Base-by-base conservation (phyloP, 495 filamentous ascomycete genomes). In the Cladorrhinum samala region DNA sequence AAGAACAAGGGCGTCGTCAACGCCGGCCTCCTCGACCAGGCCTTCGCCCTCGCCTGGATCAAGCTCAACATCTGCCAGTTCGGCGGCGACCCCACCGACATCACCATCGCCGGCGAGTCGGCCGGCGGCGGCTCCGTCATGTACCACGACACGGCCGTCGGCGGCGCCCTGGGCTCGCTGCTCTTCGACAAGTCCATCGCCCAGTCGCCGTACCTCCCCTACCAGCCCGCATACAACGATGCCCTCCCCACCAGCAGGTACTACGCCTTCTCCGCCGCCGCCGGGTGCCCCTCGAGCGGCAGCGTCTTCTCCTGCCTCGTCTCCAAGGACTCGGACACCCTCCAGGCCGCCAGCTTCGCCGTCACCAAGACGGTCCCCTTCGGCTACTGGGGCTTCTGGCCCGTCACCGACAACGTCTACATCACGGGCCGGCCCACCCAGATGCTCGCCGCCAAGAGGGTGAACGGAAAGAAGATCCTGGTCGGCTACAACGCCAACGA, bases 71-170 rank as follows among this genome's bases (percentile, higher is more conserved):
- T 91, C 52, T 63, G 66, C 49, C 51, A 67, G 51, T 91, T 91
- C 56, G 86, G 87, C 11, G 88, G 88, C 11, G 82, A 91, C 60
- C 75, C 80, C 2, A 58, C 64, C 19, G 68, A 74, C 47, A 80
- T 91, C 24, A 93, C 88, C 1, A 75, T 91, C 11, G 75, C 80
- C 52, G 88, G 88, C 14, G 82, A 89, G 51, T 85, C 81, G 5
- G 84, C 87, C 2, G 87, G 87, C 23, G 86, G 74, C 7, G 83
- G 82, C 0, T 63, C 65, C 1, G 62, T 67, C 27, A 50, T 67
- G 57, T 62, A 68, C 39, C 61, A 68, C 25, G 53, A 52, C 36
- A 42, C 60, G 9, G 64, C 64, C 16, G 46, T 64, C 39, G 39
- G 56, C 36, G 59, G 64, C 5, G 46, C n/a, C 3, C 52, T 67